phyloP scores from a whole-genome alignment of 1,284 basidiomycete genomes.

The Ceratorhiza oryzae-sativae region DNA sequence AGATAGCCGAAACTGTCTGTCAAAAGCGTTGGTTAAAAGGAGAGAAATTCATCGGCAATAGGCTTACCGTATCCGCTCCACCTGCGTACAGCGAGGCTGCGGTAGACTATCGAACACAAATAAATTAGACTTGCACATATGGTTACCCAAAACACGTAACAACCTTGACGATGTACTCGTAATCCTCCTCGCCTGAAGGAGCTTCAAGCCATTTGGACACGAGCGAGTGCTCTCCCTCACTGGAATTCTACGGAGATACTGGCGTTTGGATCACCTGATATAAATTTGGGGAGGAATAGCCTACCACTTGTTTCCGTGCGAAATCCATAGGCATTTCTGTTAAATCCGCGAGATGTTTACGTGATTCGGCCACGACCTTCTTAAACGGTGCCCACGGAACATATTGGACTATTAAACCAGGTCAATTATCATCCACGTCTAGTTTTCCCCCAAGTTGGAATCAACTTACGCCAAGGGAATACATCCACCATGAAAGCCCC shows the following conservation, averaged over 20 bases:
- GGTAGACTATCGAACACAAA: not conserved
- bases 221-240: not conserved
- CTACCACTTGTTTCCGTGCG: slow-evolving; percentile 9
- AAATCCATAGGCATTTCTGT: slow-evolving; percentile 6
- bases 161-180: slow-evolving; percentile 12
- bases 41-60: not conserved
- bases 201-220: slow-evolving; percentile 17
- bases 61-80: slow-evolving; percentile 23
- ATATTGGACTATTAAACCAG: slow-evolving; percentile 2
- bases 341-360: not conserved
- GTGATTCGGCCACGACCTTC: not conserved
- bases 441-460: not conserved
- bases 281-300: not conserved
- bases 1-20: slow-evolving; percentile 33
- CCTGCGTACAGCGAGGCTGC: slow-evolving; percentile 25
- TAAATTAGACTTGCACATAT: not conserved
- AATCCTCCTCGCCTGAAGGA: not conserved
- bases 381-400: slow-evolving; percentile 20
- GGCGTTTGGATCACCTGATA: not conserved
- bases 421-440: not conserved
- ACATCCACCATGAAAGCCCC: slow-evolving; percentile 16
- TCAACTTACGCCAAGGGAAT: slow-evolving; percentile 15
- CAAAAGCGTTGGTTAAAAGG: not conserved
- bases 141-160: too few relatives aligned
- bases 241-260: not conserved